Conservation (phyloP, 2,329 filamentous ascomycete species). For the Claviceps sp. region DNA sequence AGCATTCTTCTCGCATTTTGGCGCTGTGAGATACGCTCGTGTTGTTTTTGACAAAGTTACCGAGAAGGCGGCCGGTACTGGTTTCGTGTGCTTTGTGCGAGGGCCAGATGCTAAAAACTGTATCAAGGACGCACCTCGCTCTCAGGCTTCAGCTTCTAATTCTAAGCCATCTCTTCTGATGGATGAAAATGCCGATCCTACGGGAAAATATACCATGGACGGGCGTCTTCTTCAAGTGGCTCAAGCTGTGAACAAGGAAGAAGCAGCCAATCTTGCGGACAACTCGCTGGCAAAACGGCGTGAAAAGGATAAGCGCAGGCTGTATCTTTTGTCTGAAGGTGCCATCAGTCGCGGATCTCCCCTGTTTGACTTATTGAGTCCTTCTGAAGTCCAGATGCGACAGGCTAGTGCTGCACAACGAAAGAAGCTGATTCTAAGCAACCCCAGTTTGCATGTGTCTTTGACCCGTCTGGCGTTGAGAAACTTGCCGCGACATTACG, state of each 20-base stretch:
- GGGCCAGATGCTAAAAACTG: constrained; percentile 63
- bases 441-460: constrained; percentile 78
- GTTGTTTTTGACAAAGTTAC: constrained; percentile 80
- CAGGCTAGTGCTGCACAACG: constrained; percentile 79
- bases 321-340: constrained; percentile 82
- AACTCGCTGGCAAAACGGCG: constrained; percentile 47
- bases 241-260: constrained; percentile 70
- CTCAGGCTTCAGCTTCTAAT: constrained; percentile 29
- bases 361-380: constrained; percentile 61
- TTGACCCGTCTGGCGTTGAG: constrained; percentile 82
- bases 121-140: constrained; percentile 58
- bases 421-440: constrained; percentile 79
- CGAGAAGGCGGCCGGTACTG: constrained; percentile 79
- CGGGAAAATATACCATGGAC: constrained; percentile 79
- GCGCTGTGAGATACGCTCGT: constrained; percentile 76
- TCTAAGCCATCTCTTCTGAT: constrained; percentile 74
- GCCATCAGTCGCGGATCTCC: constrained; percentile 65
- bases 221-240: constrained; percentile 76
- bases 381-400: constrained; percentile 73
- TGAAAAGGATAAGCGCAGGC: constrained; percentile 77
- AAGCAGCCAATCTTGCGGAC: constrained; percentile 64
- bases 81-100: constrained; percentile 86
- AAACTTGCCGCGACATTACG: constrained; percentile 75
- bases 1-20: constrained; percentile 78
- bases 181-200: constrained; percentile 68